These are phyloP conservation scores for Zygosaccharomyces lentus DNA, from an alignment of 805 yeast genomes.

Conservation along the genomic window DNA sequence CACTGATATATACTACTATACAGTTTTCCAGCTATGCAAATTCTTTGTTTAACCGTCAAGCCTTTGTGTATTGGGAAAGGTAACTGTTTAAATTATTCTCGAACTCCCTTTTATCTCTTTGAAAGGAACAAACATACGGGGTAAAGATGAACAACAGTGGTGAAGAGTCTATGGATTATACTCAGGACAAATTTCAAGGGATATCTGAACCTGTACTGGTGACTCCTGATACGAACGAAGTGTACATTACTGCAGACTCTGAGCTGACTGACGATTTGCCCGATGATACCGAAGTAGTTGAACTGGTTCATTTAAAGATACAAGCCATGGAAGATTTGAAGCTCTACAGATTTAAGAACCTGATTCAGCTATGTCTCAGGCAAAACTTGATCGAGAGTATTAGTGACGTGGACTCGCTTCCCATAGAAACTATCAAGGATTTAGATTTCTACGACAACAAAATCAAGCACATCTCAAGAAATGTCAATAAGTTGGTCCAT, in stretches of 20 bases:
- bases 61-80: neutral
- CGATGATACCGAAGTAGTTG: slow-evolving; percentile 56
- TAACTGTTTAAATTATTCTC: neutral
- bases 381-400: slow-evolving; percentile 79
- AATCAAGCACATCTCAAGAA: slow-evolving; percentile 77
- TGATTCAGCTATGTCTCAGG: slow-evolving; percentile 66
- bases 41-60: neutral
- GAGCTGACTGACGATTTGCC: slow-evolving; percentile 57
- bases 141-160: neutral
- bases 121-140: neutral
- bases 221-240: slow-evolving; percentile 39
- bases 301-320: slow-evolving; percentile 67
- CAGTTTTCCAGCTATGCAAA: slow-evolving; percentile 5
- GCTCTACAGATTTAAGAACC: slow-evolving; percentile 50
- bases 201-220: slow-evolving; percentile 10
- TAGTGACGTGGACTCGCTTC: slow-evolving; percentile 59
- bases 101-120: neutral
- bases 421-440: slow-evolving; percentile 57
- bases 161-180: neutral
- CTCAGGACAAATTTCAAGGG: neutral
- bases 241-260: slow-evolving; percentile 61
- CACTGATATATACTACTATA: slow-evolving; percentile 6
- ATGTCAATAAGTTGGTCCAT: slow-evolving; percentile 53
- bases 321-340: slow-evolving; percentile 57
- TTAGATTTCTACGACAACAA: slow-evolving; percentile 90